A percentile compares a stretch with the other conserved stretches of the same genome.
Conservation (phyloP, 441 rosid species). For the Lepidium campestre region DNA sequence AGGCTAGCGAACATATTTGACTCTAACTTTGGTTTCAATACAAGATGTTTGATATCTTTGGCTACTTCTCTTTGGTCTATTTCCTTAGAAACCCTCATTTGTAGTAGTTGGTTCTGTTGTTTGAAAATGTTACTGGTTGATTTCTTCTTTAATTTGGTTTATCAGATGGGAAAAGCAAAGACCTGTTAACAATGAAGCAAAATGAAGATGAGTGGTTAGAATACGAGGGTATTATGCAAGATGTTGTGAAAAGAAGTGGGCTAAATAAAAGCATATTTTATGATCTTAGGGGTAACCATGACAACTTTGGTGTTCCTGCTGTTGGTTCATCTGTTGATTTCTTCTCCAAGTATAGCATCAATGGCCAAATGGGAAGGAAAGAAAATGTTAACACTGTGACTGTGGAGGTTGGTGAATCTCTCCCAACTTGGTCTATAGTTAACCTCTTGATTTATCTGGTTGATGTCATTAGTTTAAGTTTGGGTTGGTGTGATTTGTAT, state of each 20-base stretch:
- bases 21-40: too few relatives aligned
- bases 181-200: slow-evolving; percentile 74
- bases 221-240: slow-evolving; percentile 64
- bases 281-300: slow-evolving; percentile 95
- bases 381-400: slow-evolving; percentile 56
- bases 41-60: too few relatives aligned
- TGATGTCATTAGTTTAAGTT: background rate
- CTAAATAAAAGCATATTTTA: slow-evolving; percentile 66
- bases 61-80: background rate
- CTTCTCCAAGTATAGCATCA: slow-evolving; percentile 79
- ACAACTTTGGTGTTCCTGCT: slow-evolving; percentile 76
- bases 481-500: background rate
- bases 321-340: slow-evolving; percentile 64
- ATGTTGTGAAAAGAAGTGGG: slow-evolving; percentile 58
- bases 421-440: background rate
- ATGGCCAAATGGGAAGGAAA: slow-evolving; percentile 57
- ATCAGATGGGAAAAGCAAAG: slow-evolving; percentile 88
- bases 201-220: slow-evolving; percentile 82
- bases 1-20: too few relatives aligned
- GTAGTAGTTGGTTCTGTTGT: background rate
- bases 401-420: slow-evolving; percentile 53
- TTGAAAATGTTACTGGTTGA: background rate
- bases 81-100: background rate
- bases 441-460: background rate
- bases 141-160: slow-evolving; percentile 1